Conservation (phyloP, 202 grass and related monocot species). For the Zizania palustris region DNA sequence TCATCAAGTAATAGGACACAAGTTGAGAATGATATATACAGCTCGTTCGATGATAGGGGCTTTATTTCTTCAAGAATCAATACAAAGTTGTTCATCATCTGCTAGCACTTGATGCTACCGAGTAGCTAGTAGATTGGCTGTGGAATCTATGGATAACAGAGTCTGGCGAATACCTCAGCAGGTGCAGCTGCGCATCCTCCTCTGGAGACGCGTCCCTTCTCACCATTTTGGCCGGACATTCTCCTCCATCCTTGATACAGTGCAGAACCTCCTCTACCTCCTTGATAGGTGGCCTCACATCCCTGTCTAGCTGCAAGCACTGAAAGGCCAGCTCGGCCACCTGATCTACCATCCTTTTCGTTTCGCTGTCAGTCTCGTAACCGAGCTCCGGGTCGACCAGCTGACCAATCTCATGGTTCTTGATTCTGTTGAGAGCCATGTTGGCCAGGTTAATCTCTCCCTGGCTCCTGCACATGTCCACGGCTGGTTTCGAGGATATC, state of each 20-base stretch:
- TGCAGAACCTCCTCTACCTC: constrained; percentile 51
- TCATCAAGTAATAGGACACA: neutral
- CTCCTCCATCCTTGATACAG: constrained; percentile 51
- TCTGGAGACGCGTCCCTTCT: constrained; percentile 21
- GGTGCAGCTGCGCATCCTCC: constrained; percentile 36
- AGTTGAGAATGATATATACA: constrained; percentile 41
- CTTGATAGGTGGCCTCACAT: constrained; percentile 50
- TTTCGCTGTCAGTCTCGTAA: constrained; percentile 23
- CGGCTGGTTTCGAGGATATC: constrained; percentile 55
- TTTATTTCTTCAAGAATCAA: constrained; percentile 26
- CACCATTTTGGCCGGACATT: constrained; percentile 8
- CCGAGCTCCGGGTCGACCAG: constrained; percentile 54
- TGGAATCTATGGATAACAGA: constrained; percentile 59
- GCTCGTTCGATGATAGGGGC: constrained; percentile 2
- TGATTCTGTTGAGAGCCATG: constrained; percentile 64
- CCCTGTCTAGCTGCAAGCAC: constrained; percentile 64
- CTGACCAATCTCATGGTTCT: constrained; percentile 38
- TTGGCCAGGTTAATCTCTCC: constrained; percentile 53
- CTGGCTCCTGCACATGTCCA: constrained; percentile 45
- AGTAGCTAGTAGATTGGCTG: constrained; percentile 54
- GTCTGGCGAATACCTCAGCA: constrained; percentile 63
- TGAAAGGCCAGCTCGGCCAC: constrained; percentile 61
- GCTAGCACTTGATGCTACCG: constrained; percentile 55
- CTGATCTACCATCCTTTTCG: constrained; percentile 41
- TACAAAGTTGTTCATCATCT: constrained; percentile 39